Base-by-base conservation (phyloP, 2,329 filamentous ascomycete species). In the Gnomoniopsis smithogilvyi region DNA sequence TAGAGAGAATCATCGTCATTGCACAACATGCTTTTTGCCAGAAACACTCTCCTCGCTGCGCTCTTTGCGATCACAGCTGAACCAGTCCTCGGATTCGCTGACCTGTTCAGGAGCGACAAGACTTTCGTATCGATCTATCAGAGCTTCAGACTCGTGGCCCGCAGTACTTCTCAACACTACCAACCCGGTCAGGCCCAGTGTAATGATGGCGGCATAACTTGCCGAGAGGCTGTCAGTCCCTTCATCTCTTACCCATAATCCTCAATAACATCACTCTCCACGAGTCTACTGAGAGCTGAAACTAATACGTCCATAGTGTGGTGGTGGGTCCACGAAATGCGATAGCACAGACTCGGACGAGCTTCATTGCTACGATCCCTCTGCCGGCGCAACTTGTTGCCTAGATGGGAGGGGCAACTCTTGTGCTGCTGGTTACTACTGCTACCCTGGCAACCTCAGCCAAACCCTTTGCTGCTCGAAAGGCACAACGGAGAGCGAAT, bases 381-480 rank as follows among this genome's bases (percentile, higher is more conserved):
- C 65, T 17, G 73, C 71, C 33, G 74, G 77, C 60, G 79, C 87
- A 73, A 74, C 71, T 45, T 88, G 85, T 79, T 88, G 85, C 69
- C 74, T 77, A 46, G 78, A 82, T 66, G 75, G 74, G 65, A 76
- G 74, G 63, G 85, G 85, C 74, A 82, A 84, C 71, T 83, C 84
- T 34, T 88, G 85, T 70, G 79, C 84, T 34, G 69, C 73, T 17
- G 83, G 82, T 52, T 88, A 81, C 76, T 88, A 82, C 76, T 88
- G 86, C 75, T 79, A 82, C n/a, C 75, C 79, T 64, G 79, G 86
- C 68, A 69, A 72, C 54, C 66, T 70, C 48, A 70, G 73, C 56
- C 73, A 77, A 58, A 86, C 84, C 36, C 81, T 81, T 75, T 88
- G 85, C 76, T 88, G 85, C 72, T 83, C 83, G 46, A 72, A 85